A percentile compares a stretch with the other conserved stretches of the same genome.
Evolutionary conservation across 2,329 filamentous ascomycete species (phyloP).

Genomic region (Ustilaginoidea virens): DNA sequence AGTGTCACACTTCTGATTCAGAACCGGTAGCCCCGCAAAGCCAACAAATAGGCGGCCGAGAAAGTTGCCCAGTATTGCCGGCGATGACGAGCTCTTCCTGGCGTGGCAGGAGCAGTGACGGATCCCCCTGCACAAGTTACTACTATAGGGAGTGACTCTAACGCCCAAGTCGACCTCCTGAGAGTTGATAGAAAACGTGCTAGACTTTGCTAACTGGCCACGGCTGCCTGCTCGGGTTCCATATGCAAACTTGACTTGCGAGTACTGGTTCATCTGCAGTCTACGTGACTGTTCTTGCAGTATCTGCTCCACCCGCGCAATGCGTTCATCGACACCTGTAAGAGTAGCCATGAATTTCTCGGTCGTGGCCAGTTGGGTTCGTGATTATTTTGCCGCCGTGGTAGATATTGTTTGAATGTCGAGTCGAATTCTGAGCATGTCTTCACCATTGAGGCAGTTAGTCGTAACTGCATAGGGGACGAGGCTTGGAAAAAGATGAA

Average conservation of each 20-base stretch:
- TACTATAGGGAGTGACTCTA: background rate
- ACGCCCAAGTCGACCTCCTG: background rate
- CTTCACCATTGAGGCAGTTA: background rate
- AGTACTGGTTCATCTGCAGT: conserved; percentile 10
- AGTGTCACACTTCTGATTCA: conserved; percentile 11
- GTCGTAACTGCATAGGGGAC: too few relatives aligned
- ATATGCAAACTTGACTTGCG: conserved; percentile 11
- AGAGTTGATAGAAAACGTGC: background rate
- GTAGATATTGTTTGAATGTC: conserved; percentile 1
- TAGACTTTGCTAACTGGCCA: background rate
- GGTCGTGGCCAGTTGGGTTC: conserved; percentile 9
- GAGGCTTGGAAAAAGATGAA: too few relatives aligned
- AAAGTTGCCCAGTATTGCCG: conserved; percentile 9
- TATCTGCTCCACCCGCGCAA: conserved; percentile 12
- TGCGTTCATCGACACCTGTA: conserved; percentile 11
- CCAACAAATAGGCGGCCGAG: conserved; percentile 13
- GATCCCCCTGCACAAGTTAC: background rate
- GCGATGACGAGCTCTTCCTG: conserved; percentile 8
- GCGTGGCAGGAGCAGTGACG: conserved; percentile 2
- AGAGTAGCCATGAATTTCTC: conserved; percentile 10
- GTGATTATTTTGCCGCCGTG: background rate
- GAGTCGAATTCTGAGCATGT: conserved; percentile 2
- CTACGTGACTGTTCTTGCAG: conserved; percentile 9
- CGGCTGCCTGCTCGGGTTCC: conserved; percentile 1
- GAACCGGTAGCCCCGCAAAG: conserved; percentile 13